Evolutionary conservation across 2,329 filamentous ascomycete species (phyloP).

Genomic region (Saccharata proteae): DNA sequence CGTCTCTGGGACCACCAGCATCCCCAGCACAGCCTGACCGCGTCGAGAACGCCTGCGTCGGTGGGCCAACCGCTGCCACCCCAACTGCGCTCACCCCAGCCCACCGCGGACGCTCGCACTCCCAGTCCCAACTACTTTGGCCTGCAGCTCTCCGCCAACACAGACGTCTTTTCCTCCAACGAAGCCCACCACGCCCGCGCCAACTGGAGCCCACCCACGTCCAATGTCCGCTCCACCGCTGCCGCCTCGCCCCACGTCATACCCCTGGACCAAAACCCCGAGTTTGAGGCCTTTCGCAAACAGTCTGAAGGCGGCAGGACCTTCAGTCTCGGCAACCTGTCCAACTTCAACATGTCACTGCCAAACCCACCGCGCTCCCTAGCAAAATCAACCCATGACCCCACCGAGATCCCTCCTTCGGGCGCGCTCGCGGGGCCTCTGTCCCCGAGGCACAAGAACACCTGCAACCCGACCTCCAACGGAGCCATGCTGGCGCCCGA

Average conservation of each 20-base stretch:
- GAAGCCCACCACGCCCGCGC: constrained; percentile 48
- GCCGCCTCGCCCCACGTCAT: constrained; percentile 57
- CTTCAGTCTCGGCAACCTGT: constrained; percentile 28
- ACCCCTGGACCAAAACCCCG: constrained; percentile 62
- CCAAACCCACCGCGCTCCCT: background rate
- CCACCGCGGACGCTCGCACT: constrained; percentile 20
- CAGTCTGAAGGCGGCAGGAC: constrained; percentile 54
- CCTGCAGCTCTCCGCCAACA: constrained; percentile 51
- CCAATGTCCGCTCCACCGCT: constrained; percentile 57
- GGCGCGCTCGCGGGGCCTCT: background rate
- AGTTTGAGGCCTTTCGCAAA: constrained; percentile 68
- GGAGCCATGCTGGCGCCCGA: constrained; percentile 3
- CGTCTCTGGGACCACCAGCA: constrained; percentile 8
- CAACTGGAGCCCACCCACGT: constrained; percentile 64
- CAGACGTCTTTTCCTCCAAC: constrained; percentile 50
- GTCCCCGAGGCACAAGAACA: constrained; percentile 2
- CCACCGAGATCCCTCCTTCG: constrained; percentile 4
- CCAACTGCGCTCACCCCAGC: constrained; percentile 14
- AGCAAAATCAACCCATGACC: constrained; percentile 4
- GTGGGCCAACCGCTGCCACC: constrained; percentile 16
- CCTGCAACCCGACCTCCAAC: constrained; percentile 3
- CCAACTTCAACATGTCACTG: constrained; percentile 24
- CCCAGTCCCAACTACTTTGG: constrained; percentile 81
- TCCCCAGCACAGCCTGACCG: constrained; percentile 6
- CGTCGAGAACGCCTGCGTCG: constrained; percentile 14